Conservation (phyloP, 2,329 filamentous ascomycete species). For the Fusarium pseudocircinatum region DNA sequence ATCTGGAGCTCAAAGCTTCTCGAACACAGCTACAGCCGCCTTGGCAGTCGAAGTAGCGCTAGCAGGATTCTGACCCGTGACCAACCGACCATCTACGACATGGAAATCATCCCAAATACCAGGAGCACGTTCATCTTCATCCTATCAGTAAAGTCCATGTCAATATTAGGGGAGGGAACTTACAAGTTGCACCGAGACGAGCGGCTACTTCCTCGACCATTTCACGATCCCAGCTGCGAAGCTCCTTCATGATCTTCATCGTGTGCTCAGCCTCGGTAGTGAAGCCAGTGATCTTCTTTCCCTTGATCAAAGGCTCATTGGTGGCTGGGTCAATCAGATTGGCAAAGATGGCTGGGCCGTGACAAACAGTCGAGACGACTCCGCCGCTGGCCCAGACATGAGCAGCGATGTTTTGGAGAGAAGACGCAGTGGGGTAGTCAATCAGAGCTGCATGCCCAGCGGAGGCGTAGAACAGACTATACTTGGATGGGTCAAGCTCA, state of each 20-base stretch:
- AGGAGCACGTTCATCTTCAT: background rate
- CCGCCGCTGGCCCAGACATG: constrained; percentile 4
- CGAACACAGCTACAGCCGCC: constrained; percentile 4
- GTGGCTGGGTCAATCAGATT: constrained; percentile 2
- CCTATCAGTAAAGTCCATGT: background rate
- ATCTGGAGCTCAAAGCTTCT: background rate
- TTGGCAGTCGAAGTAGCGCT: constrained; percentile 8
- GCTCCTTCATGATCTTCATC: constrained; percentile 8
- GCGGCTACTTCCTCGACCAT: constrained; percentile 6
- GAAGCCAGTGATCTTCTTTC: constrained; percentile 6
- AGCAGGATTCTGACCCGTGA: constrained; percentile 16
- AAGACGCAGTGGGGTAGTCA: constrained; percentile 9
- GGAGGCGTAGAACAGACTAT: constrained; percentile 34
- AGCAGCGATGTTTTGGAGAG: constrained; percentile 4
- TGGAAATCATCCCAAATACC: constrained; percentile 18
- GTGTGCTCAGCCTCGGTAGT: constrained; percentile 1
- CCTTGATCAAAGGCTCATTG: constrained; percentile 16
- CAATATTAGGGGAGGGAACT: background rate
- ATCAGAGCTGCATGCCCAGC: constrained; percentile 17
- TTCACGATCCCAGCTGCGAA: constrained; percentile 1
- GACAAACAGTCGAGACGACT: constrained; percentile 8
- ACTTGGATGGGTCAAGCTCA: constrained; percentile 38
- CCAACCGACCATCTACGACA: constrained; percentile 2
- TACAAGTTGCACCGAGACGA: constrained; percentile 13
- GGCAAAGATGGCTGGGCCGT: constrained; percentile 9